Percentiles rank a stretch among this genome's conserved stretches.
Evolutionary conservation across 1,284 basidiomycete genomes (phyloP).

Genomic region (Hemileia vastatrix): DNA sequence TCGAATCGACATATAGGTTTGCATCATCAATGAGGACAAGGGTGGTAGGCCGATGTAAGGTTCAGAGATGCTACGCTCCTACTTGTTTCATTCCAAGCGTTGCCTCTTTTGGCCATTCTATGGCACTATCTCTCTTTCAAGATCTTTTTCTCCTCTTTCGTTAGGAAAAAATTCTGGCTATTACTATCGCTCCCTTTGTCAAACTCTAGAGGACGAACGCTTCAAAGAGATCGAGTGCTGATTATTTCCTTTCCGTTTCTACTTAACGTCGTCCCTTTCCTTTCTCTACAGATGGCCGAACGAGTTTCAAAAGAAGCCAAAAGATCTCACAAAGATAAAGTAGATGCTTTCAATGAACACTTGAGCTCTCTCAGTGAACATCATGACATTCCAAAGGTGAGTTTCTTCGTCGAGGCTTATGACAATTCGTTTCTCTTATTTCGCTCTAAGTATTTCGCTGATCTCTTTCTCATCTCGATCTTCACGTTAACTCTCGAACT

Average conservation of each 20-base stretch:
- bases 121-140: neutral
- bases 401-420: constrained; percentile 24
- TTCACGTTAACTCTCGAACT: constrained; percentile 36
- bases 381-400: constrained; percentile 82
- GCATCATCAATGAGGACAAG: constrained; percentile 2
- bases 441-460: neutral
- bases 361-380: constrained; percentile 80
- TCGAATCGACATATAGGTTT: constrained; percentile 14
- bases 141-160: constrained; percentile 10
- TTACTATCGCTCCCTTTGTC: constrained; percentile 8
- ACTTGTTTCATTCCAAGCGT: too few species aligned
- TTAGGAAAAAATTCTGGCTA: neutral
- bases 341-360: constrained; percentile 79
- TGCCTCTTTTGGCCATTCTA: neutral
- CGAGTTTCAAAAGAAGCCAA: constrained; percentile 67
- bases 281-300: constrained; percentile 58
- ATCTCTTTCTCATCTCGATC: constrained; percentile 1
- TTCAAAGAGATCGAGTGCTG: too few species aligned
- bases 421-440: too few species aligned
- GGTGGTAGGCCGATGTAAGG: constrained; percentile 14
- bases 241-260: neutral
- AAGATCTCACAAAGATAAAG: constrained; percentile 89
- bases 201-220: constrained; percentile 19
- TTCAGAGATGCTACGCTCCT: too few species aligned
- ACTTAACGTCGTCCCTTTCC: constrained; percentile 2